Evolutionary conservation across 148 eudicot species (phyloP).

Genomic region (Spergularia bocconei): DNA sequence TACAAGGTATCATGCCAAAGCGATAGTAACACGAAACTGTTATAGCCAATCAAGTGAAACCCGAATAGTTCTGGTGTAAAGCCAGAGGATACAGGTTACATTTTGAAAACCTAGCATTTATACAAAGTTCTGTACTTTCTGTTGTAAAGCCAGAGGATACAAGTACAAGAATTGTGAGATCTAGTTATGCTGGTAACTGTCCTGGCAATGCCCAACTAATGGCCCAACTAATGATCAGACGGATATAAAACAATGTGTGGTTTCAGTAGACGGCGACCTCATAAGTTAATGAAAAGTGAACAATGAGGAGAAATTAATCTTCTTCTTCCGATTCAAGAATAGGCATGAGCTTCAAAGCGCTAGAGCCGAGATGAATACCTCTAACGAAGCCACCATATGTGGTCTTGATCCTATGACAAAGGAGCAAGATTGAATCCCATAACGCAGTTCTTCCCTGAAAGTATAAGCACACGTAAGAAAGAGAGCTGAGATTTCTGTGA

Average conservation of each 20-base stretch:
- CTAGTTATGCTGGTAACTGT: background rate
- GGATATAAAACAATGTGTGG: constrained; percentile 11
- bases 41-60: too few relatives aligned
- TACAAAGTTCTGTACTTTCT: constrained; percentile 6
- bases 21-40: too few relatives aligned
- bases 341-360: constrained; percentile 75
- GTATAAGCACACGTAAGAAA: constrained; percentile 10
- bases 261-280: background rate
- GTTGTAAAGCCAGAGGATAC: background rate
- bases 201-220: background rate
- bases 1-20: too few relatives aligned
- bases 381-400: constrained; percentile 69
- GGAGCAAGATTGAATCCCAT: constrained; percentile 88
- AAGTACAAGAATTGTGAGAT: background rate
- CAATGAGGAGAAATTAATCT: constrained; percentile 25
- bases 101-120: background rate
- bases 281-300: background rate
- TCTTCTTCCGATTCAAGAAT: constrained; percentile 68
- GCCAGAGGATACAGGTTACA: background rate
- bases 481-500: constrained; percentile 16
- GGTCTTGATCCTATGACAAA: constrained; percentile 69
- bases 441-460: constrained; percentile 93
- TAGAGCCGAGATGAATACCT: constrained; percentile 88
- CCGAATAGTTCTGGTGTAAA: too few relatives aligned
- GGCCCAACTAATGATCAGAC: constrained; percentile 1